A percentile compares a stretch with the other conserved stretches of the same genome.
phyloP scores from a whole-genome alignment of 345 rosid genomes.

The Lepidium aucheri region DNA sequence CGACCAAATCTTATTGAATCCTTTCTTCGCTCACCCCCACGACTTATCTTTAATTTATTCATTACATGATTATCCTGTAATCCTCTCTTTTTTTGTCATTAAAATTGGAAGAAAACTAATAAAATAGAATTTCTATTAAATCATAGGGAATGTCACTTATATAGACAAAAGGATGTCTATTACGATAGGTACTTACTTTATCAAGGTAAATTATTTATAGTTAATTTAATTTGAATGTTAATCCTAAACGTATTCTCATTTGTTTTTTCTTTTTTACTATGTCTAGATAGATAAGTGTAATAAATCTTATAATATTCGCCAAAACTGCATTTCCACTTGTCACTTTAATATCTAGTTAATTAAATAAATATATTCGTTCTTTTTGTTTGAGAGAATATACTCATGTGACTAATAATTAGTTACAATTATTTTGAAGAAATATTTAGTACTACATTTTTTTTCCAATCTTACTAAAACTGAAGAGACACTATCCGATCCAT shows the following conservation, averaged over 20 bases:
- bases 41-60: not conserved
- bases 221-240: not conserved
- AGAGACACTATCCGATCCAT: no score
- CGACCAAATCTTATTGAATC: slow-evolving; percentile 30
- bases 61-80: slow-evolving; percentile 2
- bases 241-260: slow-evolving; percentile 1
- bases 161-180: slow-evolving; percentile 2
- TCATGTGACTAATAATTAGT: not conserved
- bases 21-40: slow-evolving; percentile 12
- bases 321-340: not conserved
- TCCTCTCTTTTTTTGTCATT: not conserved
- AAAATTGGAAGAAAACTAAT: slow-evolving; percentile 13
- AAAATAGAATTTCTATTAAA: not conserved
- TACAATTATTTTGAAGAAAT: not conserved
- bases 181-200: slow-evolving; percentile 21
- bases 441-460: no score
- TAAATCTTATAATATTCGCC: not conserved
- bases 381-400: not conserved
- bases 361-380: not conserved
- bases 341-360: not conserved
- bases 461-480: no score
- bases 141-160: slow-evolving; percentile 6
- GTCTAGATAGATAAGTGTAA: slow-evolving; percentile 5
- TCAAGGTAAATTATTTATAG: slow-evolving; percentile 5
- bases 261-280: slow-evolving; percentile 5